Conservation (phyloP, 305 asterid species). For the Rubia tinctorum region DNA sequence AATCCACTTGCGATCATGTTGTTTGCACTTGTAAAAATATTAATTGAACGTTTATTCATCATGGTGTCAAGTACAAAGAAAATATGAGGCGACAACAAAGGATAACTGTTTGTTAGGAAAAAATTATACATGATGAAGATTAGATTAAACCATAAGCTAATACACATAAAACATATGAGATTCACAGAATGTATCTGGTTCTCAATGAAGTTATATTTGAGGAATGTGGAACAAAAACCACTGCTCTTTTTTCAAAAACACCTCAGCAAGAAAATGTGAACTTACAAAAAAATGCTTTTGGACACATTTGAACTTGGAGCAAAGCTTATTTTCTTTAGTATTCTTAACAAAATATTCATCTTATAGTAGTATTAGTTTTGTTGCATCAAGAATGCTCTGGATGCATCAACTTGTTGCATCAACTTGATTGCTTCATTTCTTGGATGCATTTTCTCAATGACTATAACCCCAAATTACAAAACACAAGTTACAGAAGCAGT, state of each 20-base stretch:
- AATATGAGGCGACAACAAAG: not conserved
- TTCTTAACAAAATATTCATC: too few relatives aligned
- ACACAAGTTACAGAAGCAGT: too few relatives aligned
- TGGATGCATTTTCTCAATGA: too few relatives aligned
- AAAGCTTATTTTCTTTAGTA: too few relatives aligned
- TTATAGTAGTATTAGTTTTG: too few relatives aligned
- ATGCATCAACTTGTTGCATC: too few relatives aligned
- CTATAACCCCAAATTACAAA: too few relatives aligned
- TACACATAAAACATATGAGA: too few relatives aligned
- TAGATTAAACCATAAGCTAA: not conserved
- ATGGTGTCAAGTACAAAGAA: not conserved
- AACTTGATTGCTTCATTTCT: too few relatives aligned
- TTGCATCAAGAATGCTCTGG: too few relatives aligned
- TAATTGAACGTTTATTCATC: not conserved
- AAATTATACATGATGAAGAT: not conserved
- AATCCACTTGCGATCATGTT: not conserved
- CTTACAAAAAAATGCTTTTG: not conserved
- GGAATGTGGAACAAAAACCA: not conserved
- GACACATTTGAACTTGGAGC: not conserved
- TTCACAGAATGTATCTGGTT: conserved; percentile 6
- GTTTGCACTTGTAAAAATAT: not conserved
- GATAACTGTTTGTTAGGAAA: not conserved
- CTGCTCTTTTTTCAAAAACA: not conserved
- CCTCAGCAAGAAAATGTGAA: conserved; percentile 13
- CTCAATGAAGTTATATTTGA: not conserved